A percentile compares a stretch with the other conserved stretches of the same genome.
These are phyloP conservation scores for Chrysoporthe puriensis DNA, from an alignment of 2,329 filamentous ascomycete genomes.

Conservation along the genomic window DNA sequence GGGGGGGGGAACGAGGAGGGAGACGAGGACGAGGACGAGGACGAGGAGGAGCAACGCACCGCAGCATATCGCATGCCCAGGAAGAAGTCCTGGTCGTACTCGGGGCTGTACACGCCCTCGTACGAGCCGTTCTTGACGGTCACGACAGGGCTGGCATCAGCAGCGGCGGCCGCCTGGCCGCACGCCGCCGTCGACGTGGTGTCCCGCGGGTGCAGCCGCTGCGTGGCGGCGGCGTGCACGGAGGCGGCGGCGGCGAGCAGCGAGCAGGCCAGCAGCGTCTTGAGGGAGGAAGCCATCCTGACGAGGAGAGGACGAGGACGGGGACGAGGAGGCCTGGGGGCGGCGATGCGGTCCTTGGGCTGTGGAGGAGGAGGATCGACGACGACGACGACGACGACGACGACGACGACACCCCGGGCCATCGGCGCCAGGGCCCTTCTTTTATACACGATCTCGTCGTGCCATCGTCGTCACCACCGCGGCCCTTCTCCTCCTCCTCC, in stretches of 20 bases:
- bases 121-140: conserved; percentile 42
- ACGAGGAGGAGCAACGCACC: conserved; percentile 43
- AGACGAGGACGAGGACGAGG: conserved; percentile 45
- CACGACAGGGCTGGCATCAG: conserved; percentile 23
- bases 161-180: background rate
- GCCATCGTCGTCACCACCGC: background rate
- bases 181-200: background rate
- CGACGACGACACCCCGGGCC: no score
- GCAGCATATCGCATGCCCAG: conserved; percentile 61
- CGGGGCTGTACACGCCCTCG: conserved; percentile 37
- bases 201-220: conserved; percentile 25
- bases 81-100: conserved; percentile 54
- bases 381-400: no score
- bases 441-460: background rate
- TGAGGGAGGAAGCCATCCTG: conserved; percentile 25
- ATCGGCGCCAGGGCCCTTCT: background rate
- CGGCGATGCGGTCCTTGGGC: background rate
- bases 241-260: conserved; percentile 16
- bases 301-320: background rate
- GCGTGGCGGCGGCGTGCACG: conserved; percentile 17
- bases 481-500: background rate
- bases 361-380: no score
- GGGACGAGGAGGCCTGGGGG: background rate
- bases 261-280: conserved; percentile 25
- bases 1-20: conserved; percentile 37